Base-by-base conservation (phyloP, 768 basidiomycete genomes). In the Clathrus columnatus region DNA sequence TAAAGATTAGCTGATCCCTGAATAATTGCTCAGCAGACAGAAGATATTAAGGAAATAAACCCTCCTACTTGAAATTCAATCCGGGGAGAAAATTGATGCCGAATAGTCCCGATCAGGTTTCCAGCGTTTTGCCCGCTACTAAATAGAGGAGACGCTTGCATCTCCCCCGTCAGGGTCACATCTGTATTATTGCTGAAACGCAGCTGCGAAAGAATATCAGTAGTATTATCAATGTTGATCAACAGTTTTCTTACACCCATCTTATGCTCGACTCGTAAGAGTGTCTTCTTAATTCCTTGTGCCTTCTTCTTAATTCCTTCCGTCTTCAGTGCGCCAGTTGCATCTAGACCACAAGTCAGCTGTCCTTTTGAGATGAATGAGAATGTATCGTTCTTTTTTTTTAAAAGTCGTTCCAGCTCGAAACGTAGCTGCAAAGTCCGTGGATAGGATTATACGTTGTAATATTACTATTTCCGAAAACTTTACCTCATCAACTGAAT, bases 61-160 rank as follows among this genome's bases (percentile, higher is more conserved):
- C n/a, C n/a, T n/a, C 64, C 53, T 8, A 73, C 73, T 64, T 75
- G 70, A 21, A 73, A 64, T 60, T 65, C 71, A 30, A 77, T 60
- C 41, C 80, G 78, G 14, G 87, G 85, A 26, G 87, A 87, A 63
- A 81, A 82, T 62, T 89, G 86, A 67, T 91, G 85, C 55, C 77
- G 79, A 48, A 93, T 67, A 1, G 88, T 88, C 32, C 86, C 87
- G 23, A 80, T 64, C 36, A 92, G 64, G 55, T 75, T 77, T 16
- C 73, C 74, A 8, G 67, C 18, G 29, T 51, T 30, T 16, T 21
- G 50, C 10, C 21, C 21, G 11, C 28, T 23, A 7, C 50, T 30
- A 16, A 30, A 21, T 23, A 42, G 20, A 7, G 51, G 28, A n/a
- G 26, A 14, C 5, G 50, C 51, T 20, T 43, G 69, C 61, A 74